Conservation (phyloP, 305 asterid genomes). For the Plantago coronopus region DNA sequence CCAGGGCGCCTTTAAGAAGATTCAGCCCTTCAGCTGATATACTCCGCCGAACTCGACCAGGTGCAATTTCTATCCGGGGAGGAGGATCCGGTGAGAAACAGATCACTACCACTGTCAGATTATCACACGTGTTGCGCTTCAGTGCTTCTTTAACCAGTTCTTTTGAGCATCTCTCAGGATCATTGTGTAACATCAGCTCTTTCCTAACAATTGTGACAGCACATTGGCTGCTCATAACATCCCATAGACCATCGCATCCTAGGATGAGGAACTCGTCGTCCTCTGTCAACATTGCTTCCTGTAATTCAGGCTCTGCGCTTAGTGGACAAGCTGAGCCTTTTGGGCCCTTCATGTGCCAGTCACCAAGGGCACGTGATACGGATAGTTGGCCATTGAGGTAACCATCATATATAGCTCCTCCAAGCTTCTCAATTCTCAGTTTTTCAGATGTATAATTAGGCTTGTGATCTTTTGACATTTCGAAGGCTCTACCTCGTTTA, state of each 20-base stretch:
- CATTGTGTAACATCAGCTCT: slow-evolving; percentile 81
- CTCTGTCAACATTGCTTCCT: slow-evolving; percentile 56
- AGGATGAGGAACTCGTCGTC: slow-evolving; percentile 84
- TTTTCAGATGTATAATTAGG: slow-evolving; percentile 65
- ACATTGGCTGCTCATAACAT: slow-evolving; percentile 92
- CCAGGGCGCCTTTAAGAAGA: slow-evolving; percentile 77
- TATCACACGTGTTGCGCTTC: slow-evolving; percentile 72
- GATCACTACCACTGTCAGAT: slow-evolving; percentile 63
- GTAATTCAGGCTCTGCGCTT: slow-evolving; percentile 84
- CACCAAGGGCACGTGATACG: slow-evolving; percentile 89
- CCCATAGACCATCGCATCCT: slow-evolving; percentile 94
- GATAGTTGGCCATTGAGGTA: slow-evolving; percentile 84
- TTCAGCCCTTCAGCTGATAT: slow-evolving; percentile 81
- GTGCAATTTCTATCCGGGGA: slow-evolving; percentile 52
- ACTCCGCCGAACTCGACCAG: slow-evolving; percentile 58
- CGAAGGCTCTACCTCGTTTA: slow-evolving; percentile 80
- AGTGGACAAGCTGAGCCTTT: slow-evolving; percentile 73
- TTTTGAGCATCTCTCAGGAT: slow-evolving; percentile 79
- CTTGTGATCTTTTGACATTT: slow-evolving; percentile 82
- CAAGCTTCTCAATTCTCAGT: slow-evolving; percentile 69
- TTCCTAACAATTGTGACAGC: slow-evolving; percentile 83
- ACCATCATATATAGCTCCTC: slow-evolving; percentile 82
- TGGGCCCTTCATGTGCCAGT: slow-evolving; percentile 94
- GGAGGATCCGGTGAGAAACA: slow-evolving; percentile 92
- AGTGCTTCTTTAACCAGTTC: slow-evolving; percentile 81